phyloP scores from a whole-genome alignment of 176 grass and related monocot species.

The Cenchrus americanus region DNA sequence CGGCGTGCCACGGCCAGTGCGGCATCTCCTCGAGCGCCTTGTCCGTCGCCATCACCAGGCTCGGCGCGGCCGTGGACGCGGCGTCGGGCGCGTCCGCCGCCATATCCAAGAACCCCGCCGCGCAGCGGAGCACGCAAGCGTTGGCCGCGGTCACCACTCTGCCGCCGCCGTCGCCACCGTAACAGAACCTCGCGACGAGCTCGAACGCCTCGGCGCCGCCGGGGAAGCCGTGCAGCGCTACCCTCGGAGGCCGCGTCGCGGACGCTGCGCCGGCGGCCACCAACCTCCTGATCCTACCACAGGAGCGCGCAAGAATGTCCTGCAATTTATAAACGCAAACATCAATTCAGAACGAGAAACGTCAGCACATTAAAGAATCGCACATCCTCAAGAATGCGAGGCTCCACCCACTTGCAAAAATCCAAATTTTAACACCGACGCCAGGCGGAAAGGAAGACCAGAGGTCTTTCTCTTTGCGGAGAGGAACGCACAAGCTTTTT shows the following conservation, averaged over 20 bases:
- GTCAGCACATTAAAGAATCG: conserved; percentile 8
- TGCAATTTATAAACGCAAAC: conserved; percentile 46
- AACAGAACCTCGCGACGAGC: conserved; percentile 78
- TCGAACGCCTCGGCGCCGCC: conserved; percentile 84
- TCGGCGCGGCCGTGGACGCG: conserved; percentile 34
- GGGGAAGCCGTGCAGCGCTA: conserved; percentile 68
- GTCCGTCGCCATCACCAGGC: conserved; percentile 57
- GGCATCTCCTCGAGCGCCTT: conserved; percentile 67
- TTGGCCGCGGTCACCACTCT: conserved; percentile 55
- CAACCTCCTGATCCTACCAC: conserved; percentile 53
- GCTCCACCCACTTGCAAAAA: conserved; percentile 37
- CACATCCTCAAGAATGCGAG: background rate
- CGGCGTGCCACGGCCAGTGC: conserved; percentile 79
- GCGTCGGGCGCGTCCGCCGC: background rate
- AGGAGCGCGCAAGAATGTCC: conserved; percentile 78
- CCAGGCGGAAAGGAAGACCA: background rate
- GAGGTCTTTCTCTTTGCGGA: conserved; percentile 31
- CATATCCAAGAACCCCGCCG: conserved; percentile 82
- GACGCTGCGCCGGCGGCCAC: conserved; percentile 30
- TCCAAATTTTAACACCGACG: conserved; percentile 28
- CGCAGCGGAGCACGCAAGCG: conserved; percentile 66
- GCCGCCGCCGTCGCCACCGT: conserved; percentile 46
- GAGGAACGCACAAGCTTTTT: conserved; percentile 26
- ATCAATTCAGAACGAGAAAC: conserved; percentile 34
- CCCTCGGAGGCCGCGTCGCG: conserved; percentile 38